Evolutionary conservation across 2,329 filamentous ascomycete genomes (phyloP), one percentile per base, ranked within the genome.

Genomic region (Penicillium decumbens): DNA sequence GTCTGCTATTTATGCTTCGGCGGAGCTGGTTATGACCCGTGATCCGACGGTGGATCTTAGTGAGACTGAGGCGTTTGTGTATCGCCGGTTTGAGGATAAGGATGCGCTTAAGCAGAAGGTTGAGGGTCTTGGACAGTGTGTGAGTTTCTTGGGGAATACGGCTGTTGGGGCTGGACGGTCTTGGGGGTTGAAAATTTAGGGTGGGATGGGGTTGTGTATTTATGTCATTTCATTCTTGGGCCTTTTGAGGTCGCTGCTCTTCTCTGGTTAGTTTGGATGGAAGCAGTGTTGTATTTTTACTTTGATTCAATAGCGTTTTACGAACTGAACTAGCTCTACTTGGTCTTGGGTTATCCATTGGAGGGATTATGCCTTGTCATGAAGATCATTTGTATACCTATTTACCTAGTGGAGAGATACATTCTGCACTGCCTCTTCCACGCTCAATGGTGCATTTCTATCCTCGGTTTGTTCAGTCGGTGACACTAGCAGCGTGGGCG

Each of bases 21-120:
- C 85, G 48, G 93, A 98, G 72, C 76, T 96, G 4, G 95, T 91
- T 72, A 96, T 97, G 90, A 96, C 90, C 20, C 90, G 87, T 51
- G 93, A 97, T 70, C 78, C 76, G 52, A 90, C 85, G 3, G 73
- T 79, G 0, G 82, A 81, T n/a, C 93, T 88, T 62, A 68, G 65
- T 8, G 88, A 91, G 55, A 97, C 93, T 3, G 84, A 84, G 57
- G 78, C 81, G 8, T 98, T 97, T 67, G 74, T 97, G 45, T 80
- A 85, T 47, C 79, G 89, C 38, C 80, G 92, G 53, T 72, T 95
- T 48, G 77, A 82, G 51, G 91, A 95, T 72, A 75, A 81, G 28
- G 77, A 80, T 58, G 79, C 75, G 3, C 57, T 90, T 3, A 84
- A 85, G 3, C 77, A 78, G 20, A 78, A 83, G 9, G 63, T 88